These are phyloP conservation scores for Apiospora hydei DNA, from an alignment of 2,329 filamentous ascomycete species.

Conservation along the genomic window DNA sequence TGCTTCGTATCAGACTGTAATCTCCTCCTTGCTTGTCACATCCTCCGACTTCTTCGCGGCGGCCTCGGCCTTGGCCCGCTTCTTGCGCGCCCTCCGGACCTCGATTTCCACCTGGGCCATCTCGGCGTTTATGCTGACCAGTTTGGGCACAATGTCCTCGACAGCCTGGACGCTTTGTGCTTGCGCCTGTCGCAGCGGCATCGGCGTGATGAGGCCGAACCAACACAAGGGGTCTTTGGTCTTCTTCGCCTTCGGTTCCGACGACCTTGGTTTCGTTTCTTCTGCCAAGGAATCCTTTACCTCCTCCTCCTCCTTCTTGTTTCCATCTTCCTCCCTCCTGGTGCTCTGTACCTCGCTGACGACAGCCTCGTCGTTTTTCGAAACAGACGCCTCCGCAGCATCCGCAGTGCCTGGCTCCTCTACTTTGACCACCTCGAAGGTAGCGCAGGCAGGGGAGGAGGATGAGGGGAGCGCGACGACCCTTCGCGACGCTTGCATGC, in stretches of 20 bases:
- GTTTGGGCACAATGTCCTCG: constrained; percentile 61
- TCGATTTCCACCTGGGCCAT: constrained; percentile 73
- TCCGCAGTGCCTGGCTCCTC: not conserved
- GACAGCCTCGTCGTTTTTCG: constrained; percentile 8
- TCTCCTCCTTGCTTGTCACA: constrained; percentile 22
- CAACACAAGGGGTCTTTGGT: constrained; percentile 63
- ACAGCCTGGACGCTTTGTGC: constrained; percentile 62
- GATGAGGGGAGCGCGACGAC: constrained; percentile 41
- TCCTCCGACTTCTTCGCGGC: constrained; percentile 40
- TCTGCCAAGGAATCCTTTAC: constrained; percentile 22
- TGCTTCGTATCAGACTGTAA: not conserved
- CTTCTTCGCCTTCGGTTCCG: constrained; percentile 31
- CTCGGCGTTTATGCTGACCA: constrained; percentile 64
- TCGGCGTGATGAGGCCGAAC: constrained; percentile 63
- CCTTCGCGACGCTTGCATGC: constrained; percentile 69
- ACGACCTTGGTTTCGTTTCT: constrained; percentile 30
- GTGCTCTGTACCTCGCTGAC: not conserved
- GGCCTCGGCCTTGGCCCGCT: constrained; percentile 55
- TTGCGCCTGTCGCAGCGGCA: constrained; percentile 65
- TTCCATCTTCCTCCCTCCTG: constrained; percentile 24
- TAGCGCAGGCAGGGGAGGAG: not conserved
- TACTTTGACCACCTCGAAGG: constrained; percentile 9
- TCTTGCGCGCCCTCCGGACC: constrained; percentile 68
- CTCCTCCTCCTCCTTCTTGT: constrained; percentile 23
- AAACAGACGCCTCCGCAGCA: constrained; percentile 6